Percentiles rank a stretch among this genome's conserved stretches.
phyloP scores from a whole-genome alignment of 805 yeast species.

The Metschnikowia colocasiae region DNA sequence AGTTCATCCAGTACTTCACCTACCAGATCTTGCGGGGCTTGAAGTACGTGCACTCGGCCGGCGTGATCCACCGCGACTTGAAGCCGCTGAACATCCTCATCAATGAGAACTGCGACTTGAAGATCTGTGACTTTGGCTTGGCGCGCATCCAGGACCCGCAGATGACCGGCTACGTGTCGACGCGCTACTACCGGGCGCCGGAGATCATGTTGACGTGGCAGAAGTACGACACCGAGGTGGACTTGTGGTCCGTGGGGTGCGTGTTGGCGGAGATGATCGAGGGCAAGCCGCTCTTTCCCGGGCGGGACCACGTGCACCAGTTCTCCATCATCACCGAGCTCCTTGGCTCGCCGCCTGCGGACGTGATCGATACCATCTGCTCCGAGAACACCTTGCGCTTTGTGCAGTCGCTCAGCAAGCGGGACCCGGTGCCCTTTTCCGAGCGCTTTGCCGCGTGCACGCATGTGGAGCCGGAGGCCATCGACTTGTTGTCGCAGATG shows the following conservation, averaged over 20 bases:
- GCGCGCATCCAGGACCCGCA: slow-evolving; percentile 98
- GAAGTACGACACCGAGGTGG: slow-evolving; percentile 93
- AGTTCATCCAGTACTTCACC: slow-evolving; percentile 92
- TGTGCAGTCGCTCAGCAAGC: slow-evolving; percentile 87
- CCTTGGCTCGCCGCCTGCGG: slow-evolving; percentile 93
- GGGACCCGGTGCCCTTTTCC: slow-evolving; percentile 86
- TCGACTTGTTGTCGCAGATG: slow-evolving; percentile 85
- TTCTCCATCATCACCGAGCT: slow-evolving; percentile 94
- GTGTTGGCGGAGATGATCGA: slow-evolving; percentile 97
- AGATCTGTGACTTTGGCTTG: slow-evolving; percentile 90
- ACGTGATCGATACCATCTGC: slow-evolving; percentile 93
- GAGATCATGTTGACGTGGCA: slow-evolving; percentile 99
- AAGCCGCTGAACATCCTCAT: slow-evolving; percentile 82
- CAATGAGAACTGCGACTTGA: slow-evolving; percentile 86
- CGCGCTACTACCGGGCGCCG: slow-evolving; percentile 95
- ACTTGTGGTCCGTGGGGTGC: slow-evolving; percentile 97
- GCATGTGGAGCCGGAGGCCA: slow-evolving; percentile 50
- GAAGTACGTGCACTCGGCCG: slow-evolving; percentile 88
- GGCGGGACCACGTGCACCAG: slow-evolving; percentile 97
- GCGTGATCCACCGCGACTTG: slow-evolving; percentile 85
- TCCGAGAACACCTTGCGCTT: slow-evolving; percentile 92
- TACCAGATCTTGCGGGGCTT: slow-evolving; percentile 90
- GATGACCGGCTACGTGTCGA: slow-evolving; percentile 97
- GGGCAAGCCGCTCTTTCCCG: slow-evolving; percentile 95
- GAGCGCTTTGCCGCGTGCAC: slow-evolving; percentile 67